phyloP scores from a whole-genome alignment of 441 rosid genomes.

The Dalechampia spathulata region DNA sequence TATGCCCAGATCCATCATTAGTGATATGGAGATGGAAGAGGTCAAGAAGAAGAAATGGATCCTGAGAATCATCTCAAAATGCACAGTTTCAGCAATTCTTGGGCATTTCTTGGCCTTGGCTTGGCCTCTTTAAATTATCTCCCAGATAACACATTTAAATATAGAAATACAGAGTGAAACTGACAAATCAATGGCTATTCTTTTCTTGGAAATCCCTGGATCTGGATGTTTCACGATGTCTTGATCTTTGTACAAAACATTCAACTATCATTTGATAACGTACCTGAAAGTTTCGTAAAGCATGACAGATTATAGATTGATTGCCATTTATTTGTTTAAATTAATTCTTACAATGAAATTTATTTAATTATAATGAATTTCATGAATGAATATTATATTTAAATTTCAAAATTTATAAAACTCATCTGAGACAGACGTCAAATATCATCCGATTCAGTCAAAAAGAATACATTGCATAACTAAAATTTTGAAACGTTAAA shows the following conservation, averaged over 20 bases:
- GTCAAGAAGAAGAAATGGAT: constrained; percentile 12
- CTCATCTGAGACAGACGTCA: no score
- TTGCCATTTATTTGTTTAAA: no score
- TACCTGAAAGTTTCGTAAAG: not conserved
- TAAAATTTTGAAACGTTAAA: no score
- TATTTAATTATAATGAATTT: no score
- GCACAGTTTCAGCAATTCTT: not conserved
- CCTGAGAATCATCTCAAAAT: not conserved
- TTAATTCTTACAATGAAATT: no score
- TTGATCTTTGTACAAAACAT: not conserved
- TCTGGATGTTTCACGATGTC: no score
- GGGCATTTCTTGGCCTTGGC: not conserved
- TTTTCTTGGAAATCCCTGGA: no score
- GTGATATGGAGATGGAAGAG: constrained; percentile 27
- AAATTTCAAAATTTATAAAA: no score
- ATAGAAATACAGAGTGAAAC: constrained; percentile 1
- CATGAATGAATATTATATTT: no score
- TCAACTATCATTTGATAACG: not conserved
- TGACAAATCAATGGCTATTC: not conserved
- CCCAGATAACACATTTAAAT: not conserved
- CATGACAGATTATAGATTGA: no score
- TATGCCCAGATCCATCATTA: constrained; percentile 26
- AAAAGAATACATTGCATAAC: no score
- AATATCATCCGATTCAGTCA: no score
- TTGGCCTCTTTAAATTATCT: not conserved